phyloP scores from a whole-genome alignment of 208 protist species.

The Zelonia costaricensis region DNA sequence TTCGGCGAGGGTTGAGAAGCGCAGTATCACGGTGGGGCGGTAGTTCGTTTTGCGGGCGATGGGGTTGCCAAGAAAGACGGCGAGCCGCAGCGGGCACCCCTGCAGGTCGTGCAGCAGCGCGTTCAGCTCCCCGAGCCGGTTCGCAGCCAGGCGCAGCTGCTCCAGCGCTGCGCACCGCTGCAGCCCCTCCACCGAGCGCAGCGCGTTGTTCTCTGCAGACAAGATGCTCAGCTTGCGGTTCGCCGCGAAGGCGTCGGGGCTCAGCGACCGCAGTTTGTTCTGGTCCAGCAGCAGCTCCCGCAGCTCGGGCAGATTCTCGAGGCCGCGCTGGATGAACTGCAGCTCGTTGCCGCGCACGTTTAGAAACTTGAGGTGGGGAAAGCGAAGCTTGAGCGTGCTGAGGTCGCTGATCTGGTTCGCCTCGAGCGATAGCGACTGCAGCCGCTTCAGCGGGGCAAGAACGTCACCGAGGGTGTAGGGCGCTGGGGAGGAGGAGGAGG shows the following conservation, averaged over 20 bases:
- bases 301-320: slow-evolving; percentile 72
- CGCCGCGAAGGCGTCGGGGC: slow-evolving; percentile 48
- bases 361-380: slow-evolving; percentile 77
- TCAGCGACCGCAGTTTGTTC: slow-evolving; percentile 82
- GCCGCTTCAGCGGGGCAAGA: slow-evolving; percentile 40
- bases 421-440: slow-evolving; percentile 90
- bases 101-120: slow-evolving; percentile 48
- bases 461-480: slow-evolving; percentile 40
- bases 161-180: slow-evolving; percentile 42
- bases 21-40: slow-evolving; percentile 47
- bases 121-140: slow-evolving; percentile 70
- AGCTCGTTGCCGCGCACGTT: slow-evolving; percentile 92
- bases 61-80: slow-evolving; percentile 70
- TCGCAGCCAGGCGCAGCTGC: slow-evolving; percentile 58
- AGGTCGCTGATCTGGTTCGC: slow-evolving; percentile 80
- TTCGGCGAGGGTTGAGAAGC: slow-evolving; percentile 36
- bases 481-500: slow-evolving; percentile 2
- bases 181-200: slow-evolving; percentile 71
- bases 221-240: slow-evolving; percentile 64
- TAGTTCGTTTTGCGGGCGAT: slow-evolving; percentile 82
- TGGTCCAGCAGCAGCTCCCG: slow-evolving; percentile 91
- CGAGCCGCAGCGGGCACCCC: slow-evolving; percentile 25
- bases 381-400: slow-evolving; percentile 40
- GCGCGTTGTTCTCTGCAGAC: slow-evolving; percentile 76
- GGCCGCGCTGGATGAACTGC: slow-evolving; percentile 67